A percentile compares a stretch with the other conserved stretches of the same genome.
phyloP scores from a whole-genome alignment of 2,329 filamentous ascomycete genomes.

The Cordyceps fumosorosea region DNA sequence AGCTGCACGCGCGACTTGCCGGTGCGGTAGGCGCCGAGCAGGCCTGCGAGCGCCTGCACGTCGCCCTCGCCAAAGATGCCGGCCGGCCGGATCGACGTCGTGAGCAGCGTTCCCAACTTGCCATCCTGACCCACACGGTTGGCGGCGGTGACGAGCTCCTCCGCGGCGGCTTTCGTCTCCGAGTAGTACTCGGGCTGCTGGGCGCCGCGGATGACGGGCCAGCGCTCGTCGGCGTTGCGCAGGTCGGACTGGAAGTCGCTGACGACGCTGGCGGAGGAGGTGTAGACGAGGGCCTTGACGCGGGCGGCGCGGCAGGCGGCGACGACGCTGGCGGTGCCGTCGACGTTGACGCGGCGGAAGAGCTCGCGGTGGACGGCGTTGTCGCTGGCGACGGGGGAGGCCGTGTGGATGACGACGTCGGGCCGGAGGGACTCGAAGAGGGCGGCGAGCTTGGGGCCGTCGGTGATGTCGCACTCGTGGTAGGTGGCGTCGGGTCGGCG shows the following conservation, averaged over 20 bases:
- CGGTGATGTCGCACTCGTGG: conserved; percentile 72
- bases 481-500: conserved; percentile 55
- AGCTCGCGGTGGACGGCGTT: conserved; percentile 50
- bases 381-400: conserved; percentile 57
- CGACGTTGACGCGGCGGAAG: conserved; percentile 79
- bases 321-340: conserved; percentile 74
- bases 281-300: conserved; percentile 83
- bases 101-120: conserved; percentile 45
- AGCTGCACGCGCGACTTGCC: conserved; percentile 72
- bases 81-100: conserved; percentile 75
- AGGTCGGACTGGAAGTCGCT: conserved; percentile 75
- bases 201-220: conserved; percentile 66
- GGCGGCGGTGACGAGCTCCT: conserved; percentile 70
- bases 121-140: conserved; percentile 50
- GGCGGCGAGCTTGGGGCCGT: conserved; percentile 50
- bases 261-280: conserved; percentile 80
- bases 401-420: conserved; percentile 86
- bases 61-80: conserved; percentile 92
- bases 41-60: conserved; percentile 63
- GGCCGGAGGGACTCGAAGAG: conserved; percentile 63
- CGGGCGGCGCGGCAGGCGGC: conserved; percentile 62
- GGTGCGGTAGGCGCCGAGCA: conserved; percentile 64
- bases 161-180: conserved; percentile 82
- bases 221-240: conserved; percentile 77
- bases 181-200: conserved; percentile 78